Base-by-base conservation (phyloP, 1,284 basidiomycete species). In the Sanghuangporus baumii region DNA sequence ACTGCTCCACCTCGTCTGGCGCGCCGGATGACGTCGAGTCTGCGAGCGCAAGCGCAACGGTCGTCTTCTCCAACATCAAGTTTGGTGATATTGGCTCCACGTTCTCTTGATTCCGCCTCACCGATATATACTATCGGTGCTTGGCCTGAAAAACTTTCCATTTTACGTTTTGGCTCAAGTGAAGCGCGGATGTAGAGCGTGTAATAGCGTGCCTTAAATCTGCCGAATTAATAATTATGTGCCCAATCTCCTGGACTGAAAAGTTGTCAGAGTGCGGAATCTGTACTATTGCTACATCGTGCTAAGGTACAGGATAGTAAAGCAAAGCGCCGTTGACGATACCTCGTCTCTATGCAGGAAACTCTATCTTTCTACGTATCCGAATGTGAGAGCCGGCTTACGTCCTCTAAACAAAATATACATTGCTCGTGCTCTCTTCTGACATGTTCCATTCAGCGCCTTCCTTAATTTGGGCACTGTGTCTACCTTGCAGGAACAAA, bases 1-100 rank as follows among this genome's bases (percentile, higher is more conserved):
- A 72, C 31, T 77, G 76, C 69, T 66, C 74, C 37, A 70, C 74
- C 50, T 71, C 66, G 55, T 74, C 73, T 18, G 76, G 75, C 62
- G 59, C 61, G 20, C 76, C 76, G 57, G 57, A 67, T 23, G 66
- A 69, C 31, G 70, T 76, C 67, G 75, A 76, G 68, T 52, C 68
- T 18, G 14, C 52, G 16, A 50, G 41, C 48, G 37, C 61, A 20
- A 43, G 48, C 41, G 56, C 62, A 11, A 59, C 51, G 6, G 70
- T 72, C 48, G 67, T 64, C 50, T 84, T 77, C 76, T 84, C 82
- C 41, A 83, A 85, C 78, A 83, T 85, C 74, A 79, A 76, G 69
- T 78, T 79, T 68, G 83, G 83, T 57, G 74, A 77, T 65, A 77
- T 84, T 68, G 79, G 78, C 65, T 78, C 80, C 54, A 85, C 83